phyloP scores from a whole-genome alignment of 2,329 filamentous ascomycete genomes.

The Phoma sp. region DNA sequence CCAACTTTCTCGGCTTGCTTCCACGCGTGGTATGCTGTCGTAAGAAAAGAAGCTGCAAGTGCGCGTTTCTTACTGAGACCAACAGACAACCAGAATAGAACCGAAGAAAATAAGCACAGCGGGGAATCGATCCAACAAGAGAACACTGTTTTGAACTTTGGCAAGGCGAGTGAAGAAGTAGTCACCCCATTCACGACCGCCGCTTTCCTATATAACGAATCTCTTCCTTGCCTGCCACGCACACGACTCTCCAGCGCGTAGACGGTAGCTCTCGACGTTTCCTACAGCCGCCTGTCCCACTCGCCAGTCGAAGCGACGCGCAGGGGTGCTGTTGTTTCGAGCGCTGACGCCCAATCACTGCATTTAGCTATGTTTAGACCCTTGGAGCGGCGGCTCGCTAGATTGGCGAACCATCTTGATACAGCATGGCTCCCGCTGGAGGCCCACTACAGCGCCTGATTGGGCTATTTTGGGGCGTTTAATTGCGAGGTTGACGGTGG shows the following conservation, averaged over 20 bases:
- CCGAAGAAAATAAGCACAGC: slow-evolving; percentile 9
- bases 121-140: not conserved
- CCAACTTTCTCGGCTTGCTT: not conserved
- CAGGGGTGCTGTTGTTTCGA: not conserved
- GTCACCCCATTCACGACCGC: slow-evolving; percentile 11
- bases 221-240: slow-evolving; percentile 11
- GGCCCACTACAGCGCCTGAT: slow-evolving; percentile 21
- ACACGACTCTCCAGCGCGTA: slow-evolving; percentile 18
- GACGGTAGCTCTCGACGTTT: not conserved
- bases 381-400: slow-evolving; percentile 11
- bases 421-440: not conserved
- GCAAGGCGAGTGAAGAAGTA: slow-evolving; percentile 9
- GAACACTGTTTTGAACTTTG: not conserved
- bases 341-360: not conserved
- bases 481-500: not conserved
- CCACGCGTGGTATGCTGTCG: slow-evolving; percentile 10
- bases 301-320: slow-evolving; percentile 4
- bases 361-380: not conserved
- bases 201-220: slow-evolving; percentile 14
- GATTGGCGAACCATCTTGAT: slow-evolving; percentile 7
- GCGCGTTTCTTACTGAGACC: not conserved
- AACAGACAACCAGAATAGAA: slow-evolving; percentile 10
- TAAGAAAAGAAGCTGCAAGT: slow-evolving; percentile 2
- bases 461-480: slow-evolving; percentile 20
- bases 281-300: slow-evolving; percentile 20